Base-by-base conservation (phyloP, 768 basidiomycete species). In the Boletus rubropictus region DNA sequence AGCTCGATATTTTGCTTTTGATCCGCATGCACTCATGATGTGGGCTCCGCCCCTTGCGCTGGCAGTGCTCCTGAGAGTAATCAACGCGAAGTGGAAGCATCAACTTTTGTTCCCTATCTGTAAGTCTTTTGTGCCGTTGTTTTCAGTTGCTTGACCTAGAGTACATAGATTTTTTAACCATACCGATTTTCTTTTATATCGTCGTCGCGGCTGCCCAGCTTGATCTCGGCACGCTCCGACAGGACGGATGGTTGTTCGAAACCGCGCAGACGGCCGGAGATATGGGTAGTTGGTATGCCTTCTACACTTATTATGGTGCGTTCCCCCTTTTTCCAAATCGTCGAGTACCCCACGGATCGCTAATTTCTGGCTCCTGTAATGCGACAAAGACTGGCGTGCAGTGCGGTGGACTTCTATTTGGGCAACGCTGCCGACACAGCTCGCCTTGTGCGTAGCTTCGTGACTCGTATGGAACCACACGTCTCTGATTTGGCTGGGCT, bases 21-120 rank as follows among this genome's bases (percentile, higher is more conserved):
- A 84, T 39, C 38, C 59, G 0, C 80, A 82, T 49, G 81, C 81
- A 29, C 72, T 95, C 12, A 61, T 71, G 0, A 72, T 94, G 2
- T 99, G 95, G 95, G 65, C 79, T 1, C 72, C 89, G 2, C 90
- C 95, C 0, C 70, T 96, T 25, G 68, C 65, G 3, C 72, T 98
- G 22, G 94, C 94, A 0, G 69, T 88, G 18, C 52, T 89, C 3
- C 69, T 99, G 42, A 75, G 94, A 42, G 45, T 89, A 4, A 84
- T 96, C 65, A 97, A 91, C 2, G 74, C 81, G 43, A 77, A 74
- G 50, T 89, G 72, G 67, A 79, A 85, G 33, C 91, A 97, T 66
- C 93, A 97, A 53, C 76, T 97, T 17, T 77, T 98, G 59, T 94
- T 98, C 63, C 95, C 96, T 2, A 68, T 81, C 27, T 92, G 89